Conservation (phyloP, 2,329 filamentous ascomycete species). For the Sporothrix luriei region DNA sequence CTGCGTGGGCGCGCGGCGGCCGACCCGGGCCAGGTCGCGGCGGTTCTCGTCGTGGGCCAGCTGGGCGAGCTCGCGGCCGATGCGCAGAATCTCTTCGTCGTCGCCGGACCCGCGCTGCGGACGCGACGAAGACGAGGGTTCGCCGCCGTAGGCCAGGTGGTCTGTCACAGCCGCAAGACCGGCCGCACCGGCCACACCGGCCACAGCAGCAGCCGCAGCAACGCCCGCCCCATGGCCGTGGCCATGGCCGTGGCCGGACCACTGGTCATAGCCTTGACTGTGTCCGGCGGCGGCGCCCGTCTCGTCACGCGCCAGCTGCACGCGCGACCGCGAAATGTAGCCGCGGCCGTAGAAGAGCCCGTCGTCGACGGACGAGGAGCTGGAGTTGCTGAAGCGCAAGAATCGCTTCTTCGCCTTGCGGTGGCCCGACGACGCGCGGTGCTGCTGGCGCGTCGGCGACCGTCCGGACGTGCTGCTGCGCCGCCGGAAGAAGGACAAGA, state of each 20-base stretch:
- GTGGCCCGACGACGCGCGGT: slow-evolving; percentile 28
- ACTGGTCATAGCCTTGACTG: slow-evolving; percentile 17
- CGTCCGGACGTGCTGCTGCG: slow-evolving; percentile 29
- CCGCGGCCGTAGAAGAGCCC: slow-evolving; percentile 61
- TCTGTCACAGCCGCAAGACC: slow-evolving; percentile 8
- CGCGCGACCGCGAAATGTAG: slow-evolving; percentile 42
- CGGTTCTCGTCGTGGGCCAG: slow-evolving; percentile 56
- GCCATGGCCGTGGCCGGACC: background rate
- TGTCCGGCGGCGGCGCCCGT: background rate
- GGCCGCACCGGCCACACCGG: slow-evolving; percentile 20
- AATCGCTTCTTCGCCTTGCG: slow-evolving; percentile 48
- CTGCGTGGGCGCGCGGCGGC: slow-evolving; percentile 46
- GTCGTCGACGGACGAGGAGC: slow-evolving; percentile 58
- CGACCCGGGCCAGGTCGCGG: slow-evolving; percentile 51
- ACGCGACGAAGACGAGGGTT: slow-evolving; percentile 10
- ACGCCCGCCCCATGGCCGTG: slow-evolving; percentile 22
- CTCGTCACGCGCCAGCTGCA: slow-evolving; percentile 26
- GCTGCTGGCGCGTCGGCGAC: slow-evolving; percentile 24
- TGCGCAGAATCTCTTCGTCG: slow-evolving; percentile 60
- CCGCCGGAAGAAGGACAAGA: slow-evolving; percentile 44
- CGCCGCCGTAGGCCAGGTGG: slow-evolving; percentile 19
- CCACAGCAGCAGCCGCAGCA: slow-evolving; percentile 2
- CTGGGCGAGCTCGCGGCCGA: slow-evolving; percentile 58
- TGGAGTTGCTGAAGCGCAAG: slow-evolving; percentile 54
- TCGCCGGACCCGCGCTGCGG: slow-evolving; percentile 41